These are phyloP conservation scores for Fusarium pseudograminearum DNA, from an alignment of 2,329 filamentous ascomycete genomes.

Conservation along the genomic window DNA sequence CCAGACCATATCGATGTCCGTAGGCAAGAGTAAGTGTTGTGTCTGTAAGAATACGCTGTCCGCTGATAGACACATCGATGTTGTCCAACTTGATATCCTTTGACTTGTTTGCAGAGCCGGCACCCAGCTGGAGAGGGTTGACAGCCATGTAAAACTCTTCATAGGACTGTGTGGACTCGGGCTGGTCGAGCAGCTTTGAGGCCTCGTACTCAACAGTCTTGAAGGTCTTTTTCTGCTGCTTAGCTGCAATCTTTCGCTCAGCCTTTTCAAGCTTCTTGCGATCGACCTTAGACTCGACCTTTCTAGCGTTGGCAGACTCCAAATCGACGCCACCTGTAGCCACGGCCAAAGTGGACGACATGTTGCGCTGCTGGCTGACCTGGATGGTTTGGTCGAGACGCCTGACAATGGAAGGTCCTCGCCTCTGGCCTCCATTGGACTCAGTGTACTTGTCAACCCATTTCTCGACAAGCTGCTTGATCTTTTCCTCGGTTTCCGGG, in stretches of 20 bases:
- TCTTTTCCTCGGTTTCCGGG: slow-evolving; percentile 77
- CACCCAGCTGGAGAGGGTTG: slow-evolving; percentile 91
- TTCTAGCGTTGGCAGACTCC: slow-evolving; percentile 90
- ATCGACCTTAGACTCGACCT: slow-evolving; percentile 97
- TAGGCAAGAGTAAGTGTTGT: slow-evolving; percentile 91
- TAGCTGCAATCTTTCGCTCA: slow-evolving; percentile 95
- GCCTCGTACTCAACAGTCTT: slow-evolving; percentile 99
- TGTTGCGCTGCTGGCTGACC: slow-evolving; percentile 92
- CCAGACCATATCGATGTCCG: slow-evolving; percentile 93
- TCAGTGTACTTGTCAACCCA: slow-evolving; percentile 87
- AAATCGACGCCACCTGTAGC: slow-evolving; percentile 87
- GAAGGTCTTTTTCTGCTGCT: slow-evolving; percentile 98
- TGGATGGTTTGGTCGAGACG: slow-evolving; percentile 95
- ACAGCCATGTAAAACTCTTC: slow-evolving; percentile 99
- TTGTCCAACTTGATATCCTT: slow-evolving; percentile 99
- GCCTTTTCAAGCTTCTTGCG: slow-evolving; percentile 99
- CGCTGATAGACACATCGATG: slow-evolving; percentile 93
- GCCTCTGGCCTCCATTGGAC: slow-evolving; percentile 76
- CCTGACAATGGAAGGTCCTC: slow-evolving; percentile 80
- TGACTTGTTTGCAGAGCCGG: slow-evolving; percentile 81
- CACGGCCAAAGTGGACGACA: slow-evolving; percentile 94
- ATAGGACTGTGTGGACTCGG: slow-evolving; percentile 88
- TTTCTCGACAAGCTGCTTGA: slow-evolving; percentile 86
- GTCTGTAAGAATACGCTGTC: slow-evolving; percentile 88
- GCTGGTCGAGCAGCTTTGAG: slow-evolving; percentile 85